phyloP scores from a whole-genome alignment of 2,329 filamentous ascomycete genomes.

The Colletotrichum sp. region DNA sequence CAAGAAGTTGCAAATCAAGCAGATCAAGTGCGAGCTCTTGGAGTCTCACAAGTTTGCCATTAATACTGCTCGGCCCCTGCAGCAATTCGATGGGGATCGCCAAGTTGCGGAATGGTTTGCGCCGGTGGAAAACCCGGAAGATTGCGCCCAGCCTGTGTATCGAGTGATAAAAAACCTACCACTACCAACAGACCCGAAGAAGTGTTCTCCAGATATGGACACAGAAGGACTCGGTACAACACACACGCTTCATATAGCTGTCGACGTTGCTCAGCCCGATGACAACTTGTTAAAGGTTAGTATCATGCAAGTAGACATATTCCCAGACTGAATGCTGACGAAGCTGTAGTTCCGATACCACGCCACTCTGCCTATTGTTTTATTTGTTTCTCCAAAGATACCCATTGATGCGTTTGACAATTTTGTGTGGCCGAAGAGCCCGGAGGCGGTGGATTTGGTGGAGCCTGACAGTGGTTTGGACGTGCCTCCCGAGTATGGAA shows the following conservation, averaged over 20 bases:
- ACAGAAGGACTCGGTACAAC: background rate
- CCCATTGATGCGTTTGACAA: background rate
- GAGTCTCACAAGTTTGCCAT: background rate
- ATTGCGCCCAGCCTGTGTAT: background rate
- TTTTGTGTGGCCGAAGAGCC: background rate
- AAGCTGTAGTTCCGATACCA: background rate
- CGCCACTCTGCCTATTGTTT: background rate
- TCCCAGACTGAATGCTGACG: fast-evolving
- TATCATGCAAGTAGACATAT: fast-evolving
- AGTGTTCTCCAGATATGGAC: background rate
- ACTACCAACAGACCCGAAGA: background rate
- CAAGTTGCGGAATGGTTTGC: background rate
- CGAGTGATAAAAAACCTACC: background rate
- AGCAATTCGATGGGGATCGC: background rate
- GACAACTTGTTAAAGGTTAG: background rate
- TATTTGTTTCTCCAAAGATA: background rate
- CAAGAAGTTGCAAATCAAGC: background rate
- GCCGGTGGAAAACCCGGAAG: background rate
- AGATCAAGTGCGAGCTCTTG: background rate
- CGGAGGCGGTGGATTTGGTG: no score
- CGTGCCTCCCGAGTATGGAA: background rate
- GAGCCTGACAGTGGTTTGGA: background rate
- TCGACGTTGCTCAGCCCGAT: background rate
- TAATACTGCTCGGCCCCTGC: background rate
- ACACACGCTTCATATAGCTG: background rate